These are phyloP conservation scores for Sonneratia alba DNA, from an alignment of 345 rosid genomes.

Conservation along the genomic window DNA sequence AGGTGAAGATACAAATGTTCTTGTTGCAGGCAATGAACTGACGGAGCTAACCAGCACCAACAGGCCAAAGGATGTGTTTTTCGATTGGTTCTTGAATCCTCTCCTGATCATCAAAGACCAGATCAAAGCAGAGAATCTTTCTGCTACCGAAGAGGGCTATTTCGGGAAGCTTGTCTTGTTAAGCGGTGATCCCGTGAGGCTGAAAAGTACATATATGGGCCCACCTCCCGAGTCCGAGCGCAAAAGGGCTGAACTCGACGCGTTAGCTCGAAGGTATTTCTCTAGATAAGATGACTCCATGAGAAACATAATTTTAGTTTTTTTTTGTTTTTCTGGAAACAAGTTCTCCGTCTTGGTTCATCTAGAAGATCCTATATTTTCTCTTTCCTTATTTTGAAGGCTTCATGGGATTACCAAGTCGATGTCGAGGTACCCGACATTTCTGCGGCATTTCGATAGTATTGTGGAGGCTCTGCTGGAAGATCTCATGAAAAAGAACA, in stretches of 20 bases:
- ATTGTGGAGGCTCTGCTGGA: constrained; percentile 56
- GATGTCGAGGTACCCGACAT: constrained; percentile 84
- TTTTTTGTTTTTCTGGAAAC: background rate
- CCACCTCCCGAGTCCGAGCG: constrained; percentile 61
- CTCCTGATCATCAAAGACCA: constrained; percentile 82
- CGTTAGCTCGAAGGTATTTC: constrained; percentile 79
- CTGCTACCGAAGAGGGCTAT: constrained; percentile 66
- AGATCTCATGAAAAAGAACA: constrained; percentile 45
- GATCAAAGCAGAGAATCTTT: constrained; percentile 61
- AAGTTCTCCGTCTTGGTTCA: background rate
- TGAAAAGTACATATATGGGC: constrained; percentile 38
- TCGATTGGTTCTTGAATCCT: constrained; percentile 89
- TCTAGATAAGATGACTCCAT: background rate
- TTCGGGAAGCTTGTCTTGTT: constrained; percentile 62
- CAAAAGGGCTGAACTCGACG: constrained; percentile 77
- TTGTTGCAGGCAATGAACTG: constrained; percentile 17
- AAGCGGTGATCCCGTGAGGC: constrained; percentile 48
- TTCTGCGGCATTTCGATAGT: constrained; percentile 45
- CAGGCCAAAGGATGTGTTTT: constrained; percentile 76
- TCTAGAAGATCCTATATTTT: background rate
- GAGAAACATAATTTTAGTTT: too few relatives aligned
- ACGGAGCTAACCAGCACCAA: constrained; percentile 61
- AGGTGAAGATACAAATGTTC: background rate
- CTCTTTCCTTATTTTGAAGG: constrained; percentile 18
- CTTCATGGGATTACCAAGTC: constrained; percentile 83